Percentiles rank a stretch among this genome's conserved stretches.
phyloP scores from a whole-genome alignment of 495 filamentous ascomycete species.

The Penicillium parvum region DNA sequence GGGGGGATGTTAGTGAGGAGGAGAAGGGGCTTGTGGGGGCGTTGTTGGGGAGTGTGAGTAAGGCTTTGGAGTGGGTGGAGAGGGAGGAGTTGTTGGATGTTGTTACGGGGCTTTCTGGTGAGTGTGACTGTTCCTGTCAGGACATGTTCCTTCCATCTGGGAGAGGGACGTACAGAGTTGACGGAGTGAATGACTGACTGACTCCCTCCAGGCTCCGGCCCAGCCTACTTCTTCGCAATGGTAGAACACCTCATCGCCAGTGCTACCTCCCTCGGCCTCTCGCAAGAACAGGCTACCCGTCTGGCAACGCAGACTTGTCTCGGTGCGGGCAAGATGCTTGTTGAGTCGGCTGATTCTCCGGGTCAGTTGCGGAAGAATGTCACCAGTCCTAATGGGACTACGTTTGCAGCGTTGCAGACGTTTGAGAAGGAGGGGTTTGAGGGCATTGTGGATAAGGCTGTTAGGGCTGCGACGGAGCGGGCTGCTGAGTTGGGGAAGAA shows the following conservation, averaged over 20 bases:
- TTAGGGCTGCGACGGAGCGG: constrained; percentile 34
- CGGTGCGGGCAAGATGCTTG: constrained; percentile 40
- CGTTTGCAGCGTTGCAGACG: constrained; percentile 34
- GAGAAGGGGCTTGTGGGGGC: constrained; percentile 37
- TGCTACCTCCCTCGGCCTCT: constrained; percentile 34
- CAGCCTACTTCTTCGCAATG: constrained; percentile 45
- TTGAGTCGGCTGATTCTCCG: constrained; percentile 32
- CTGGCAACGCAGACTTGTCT: constrained; percentile 40
- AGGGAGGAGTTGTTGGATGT: constrained; percentile 38
- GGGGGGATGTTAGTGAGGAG: constrained; percentile 23
- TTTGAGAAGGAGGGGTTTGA: constrained; percentile 34
- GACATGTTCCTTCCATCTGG: background rate
- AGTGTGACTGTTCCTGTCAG: constrained; percentile 5
- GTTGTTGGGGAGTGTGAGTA: constrained; percentile 33
- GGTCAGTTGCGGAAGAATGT: constrained; percentile 41
- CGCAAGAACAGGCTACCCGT: constrained; percentile 37
- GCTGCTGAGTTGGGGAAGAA: constrained; percentile 32
- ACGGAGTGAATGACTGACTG: background rate
- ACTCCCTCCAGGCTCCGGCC: constrained; percentile 35
- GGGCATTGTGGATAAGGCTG: constrained; percentile 36
- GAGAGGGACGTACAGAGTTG: background rate
- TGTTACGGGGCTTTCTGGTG: constrained; percentile 40
- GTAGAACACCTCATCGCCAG: constrained; percentile 39
- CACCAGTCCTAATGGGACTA: constrained; percentile 42
- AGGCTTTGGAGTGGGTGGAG: constrained; percentile 41